Evolutionary conservation across 1,284 basidiomycete species (phyloP), one percentile per base, ranked within the genome.

Genomic region (Boletus sp.): DNA sequence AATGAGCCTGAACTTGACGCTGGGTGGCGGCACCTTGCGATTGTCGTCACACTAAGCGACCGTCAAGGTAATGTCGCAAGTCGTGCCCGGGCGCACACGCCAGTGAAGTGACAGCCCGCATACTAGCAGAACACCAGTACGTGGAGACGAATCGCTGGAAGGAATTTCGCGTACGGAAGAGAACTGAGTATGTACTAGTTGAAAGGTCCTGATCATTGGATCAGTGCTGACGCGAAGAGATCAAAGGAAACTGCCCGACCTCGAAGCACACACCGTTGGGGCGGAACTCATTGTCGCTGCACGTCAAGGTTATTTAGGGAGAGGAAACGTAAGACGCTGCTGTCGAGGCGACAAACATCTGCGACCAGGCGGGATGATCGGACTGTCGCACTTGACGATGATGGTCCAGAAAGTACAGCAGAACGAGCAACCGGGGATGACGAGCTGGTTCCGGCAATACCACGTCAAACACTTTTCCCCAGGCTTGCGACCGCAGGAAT

Each of bases 71-170:
- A 49, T n/a, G 32, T 34, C 20, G 1, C n/a, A n/a, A n/a, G n/a
- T n/a, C n/a, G n/a, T n/a, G n/a, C n/a, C n/a, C n/a, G n/a, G n/a
- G n/a, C n/a, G n/a, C n/a, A n/a, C 12, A 44, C 51, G 3, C 54
- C 54, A 32, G 50, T 47, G 14, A 57, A 56, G 46, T 55, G 46
- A 35, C 32, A 46, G 6, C 54, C 54, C 30, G 19, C 22, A 26
- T 29, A 33, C 54, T 55, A 2, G 7, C 32, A 5, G 1, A 2
- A 20, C 13, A n/a, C n/a, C n/a, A n/a, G n/a, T n/a, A n/a, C n/a
- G n/a, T n/a, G n/a, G n/a, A n/a, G n/a, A n/a, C n/a, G n/a, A n/a
- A n/a, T n/a, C n/a, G n/a, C n/a, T n/a, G n/a, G n/a, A n/a, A n/a
- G n/a, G n/a, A n/a, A n/a, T n/a, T n/a, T n/a, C n/a, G n/a, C n/a